A percentile compares a stretch with the other conserved stretches of the same genome.
phyloP scores from a whole-genome alignment of 2,329 filamentous ascomycete species.

The Periconia digitata region DNA sequence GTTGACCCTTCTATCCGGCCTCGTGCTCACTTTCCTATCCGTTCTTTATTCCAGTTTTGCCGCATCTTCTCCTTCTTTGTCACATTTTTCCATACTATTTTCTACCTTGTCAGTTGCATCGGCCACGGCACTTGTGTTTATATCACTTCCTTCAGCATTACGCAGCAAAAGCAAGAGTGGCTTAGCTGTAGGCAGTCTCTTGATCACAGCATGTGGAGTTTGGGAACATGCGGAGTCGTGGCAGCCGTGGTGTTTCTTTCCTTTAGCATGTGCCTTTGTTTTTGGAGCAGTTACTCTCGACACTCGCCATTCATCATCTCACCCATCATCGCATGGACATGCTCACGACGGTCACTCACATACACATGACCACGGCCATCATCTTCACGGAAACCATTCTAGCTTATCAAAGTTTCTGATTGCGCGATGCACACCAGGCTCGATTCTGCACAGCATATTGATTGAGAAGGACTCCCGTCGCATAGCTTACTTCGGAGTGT shows the following conservation, averaged over 20 bases:
- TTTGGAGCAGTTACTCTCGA: conserved; percentile 47
- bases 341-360: conserved; percentile 35
- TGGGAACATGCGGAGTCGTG: conserved; percentile 21
- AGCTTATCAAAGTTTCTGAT: conserved; percentile 72
- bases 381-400: conserved; percentile 58
- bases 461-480: conserved; percentile 89
- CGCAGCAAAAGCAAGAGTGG: conserved; percentile 41
- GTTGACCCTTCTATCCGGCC: conserved; percentile 46
- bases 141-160: conserved; percentile 46
- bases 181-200: conserved; percentile 30
- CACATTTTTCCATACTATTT: conserved; percentile 38
- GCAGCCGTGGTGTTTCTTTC: conserved; percentile 17
- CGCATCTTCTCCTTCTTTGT: conserved; percentile 35
- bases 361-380: conserved; percentile 30
- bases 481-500: conserved; percentile 97
- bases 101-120: conserved; percentile 46
- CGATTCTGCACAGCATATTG: conserved; percentile 81
- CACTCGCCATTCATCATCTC: conserved; percentile 27
- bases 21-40: conserved; percentile 40
- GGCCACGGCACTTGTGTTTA: conserved; percentile 46
- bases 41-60: conserved; percentile 38
- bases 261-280: conserved; percentile 31
- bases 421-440: conserved; percentile 68
- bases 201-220: conserved; percentile 24
- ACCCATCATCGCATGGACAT: conserved; percentile 35